phyloP scores from a whole-genome alignment of 768 basidiomycete genomes.

The Leccinum longicurvipes region DNA sequence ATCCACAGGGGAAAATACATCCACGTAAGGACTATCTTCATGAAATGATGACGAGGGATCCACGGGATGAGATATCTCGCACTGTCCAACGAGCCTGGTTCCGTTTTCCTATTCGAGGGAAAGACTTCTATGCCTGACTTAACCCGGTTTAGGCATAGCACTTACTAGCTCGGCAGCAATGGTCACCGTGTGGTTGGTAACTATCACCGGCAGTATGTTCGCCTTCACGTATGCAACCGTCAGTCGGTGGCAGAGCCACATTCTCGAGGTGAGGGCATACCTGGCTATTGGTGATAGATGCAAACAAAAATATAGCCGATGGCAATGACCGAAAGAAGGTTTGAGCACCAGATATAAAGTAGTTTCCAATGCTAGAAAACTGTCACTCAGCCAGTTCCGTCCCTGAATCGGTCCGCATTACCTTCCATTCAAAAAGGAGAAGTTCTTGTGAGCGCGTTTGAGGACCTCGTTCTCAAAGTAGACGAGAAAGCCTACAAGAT shows the following conservation, averaged over 20 bases:
- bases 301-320: conserved; percentile 91
- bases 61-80: conserved; percentile 89
- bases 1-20: conserved; percentile 47
- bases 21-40: conserved; percentile 29
- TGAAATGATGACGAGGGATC: conserved; percentile 28
- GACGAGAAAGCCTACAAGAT: conserved; percentile 75
- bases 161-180: conserved; percentile 83
- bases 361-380: conserved; percentile 72
- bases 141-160: conserved; percentile 48
- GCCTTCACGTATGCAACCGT: conserved; percentile 42
- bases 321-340: conserved; percentile 90
- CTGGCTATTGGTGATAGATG: conserved; percentile 83
- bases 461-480: conserved; percentile 88
- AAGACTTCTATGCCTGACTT: conserved; percentile 19
- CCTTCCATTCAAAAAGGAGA: conserved; percentile 91
- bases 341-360: conserved; percentile 85
- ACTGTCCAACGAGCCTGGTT: conserved; percentile 80
- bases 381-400: background rate
- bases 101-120: conserved; percentile 65
- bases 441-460: conserved; percentile 88
- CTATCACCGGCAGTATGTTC: conserved; percentile 84
- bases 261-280: conserved; percentile 25
- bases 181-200: conserved; percentile 94
- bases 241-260: conserved; percentile 9
- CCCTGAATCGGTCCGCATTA: conserved; percentile 25